phyloP scores from a whole-genome alignment of 2,329 filamentous ascomycete genomes.

The Sphaerulina populicola region DNA sequence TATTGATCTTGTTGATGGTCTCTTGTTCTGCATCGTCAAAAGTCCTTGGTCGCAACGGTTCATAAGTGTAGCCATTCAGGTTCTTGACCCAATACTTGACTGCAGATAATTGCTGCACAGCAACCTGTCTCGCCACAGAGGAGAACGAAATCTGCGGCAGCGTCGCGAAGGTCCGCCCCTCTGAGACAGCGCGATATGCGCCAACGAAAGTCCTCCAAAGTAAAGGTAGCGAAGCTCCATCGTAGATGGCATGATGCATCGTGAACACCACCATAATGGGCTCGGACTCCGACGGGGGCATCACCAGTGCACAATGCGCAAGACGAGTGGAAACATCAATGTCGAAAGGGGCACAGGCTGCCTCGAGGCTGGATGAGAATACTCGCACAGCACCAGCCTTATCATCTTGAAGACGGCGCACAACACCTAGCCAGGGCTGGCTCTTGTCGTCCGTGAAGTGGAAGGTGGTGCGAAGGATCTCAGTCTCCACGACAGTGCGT shows the following conservation, averaged over 20 bases:
- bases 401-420: background rate
- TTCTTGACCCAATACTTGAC: background rate
- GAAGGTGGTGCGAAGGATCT: background rate
- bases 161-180: background rate
- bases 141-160: background rate
- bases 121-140: background rate
- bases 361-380: background rate
- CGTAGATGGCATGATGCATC: constrained; percentile 7
- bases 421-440: background rate
- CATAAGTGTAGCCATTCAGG: background rate
- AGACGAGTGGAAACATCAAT: background rate
- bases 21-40: background rate
- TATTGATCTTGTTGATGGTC: background rate
- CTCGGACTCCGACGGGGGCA: background rate
- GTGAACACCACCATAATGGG: background rate
- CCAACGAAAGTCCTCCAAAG: background rate
- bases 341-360: background rate
- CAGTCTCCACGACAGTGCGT: background rate
- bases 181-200: background rate
- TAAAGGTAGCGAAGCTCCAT: constrained; percentile 1
- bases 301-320: background rate
- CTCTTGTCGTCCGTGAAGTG: background rate
- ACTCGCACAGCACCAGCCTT: background rate
- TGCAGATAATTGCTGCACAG: background rate
- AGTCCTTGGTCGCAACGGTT: background rate